Evolutionary conservation across 805 yeast species (phyloP).

Genomic region (Spathaspora boniae): DNA sequence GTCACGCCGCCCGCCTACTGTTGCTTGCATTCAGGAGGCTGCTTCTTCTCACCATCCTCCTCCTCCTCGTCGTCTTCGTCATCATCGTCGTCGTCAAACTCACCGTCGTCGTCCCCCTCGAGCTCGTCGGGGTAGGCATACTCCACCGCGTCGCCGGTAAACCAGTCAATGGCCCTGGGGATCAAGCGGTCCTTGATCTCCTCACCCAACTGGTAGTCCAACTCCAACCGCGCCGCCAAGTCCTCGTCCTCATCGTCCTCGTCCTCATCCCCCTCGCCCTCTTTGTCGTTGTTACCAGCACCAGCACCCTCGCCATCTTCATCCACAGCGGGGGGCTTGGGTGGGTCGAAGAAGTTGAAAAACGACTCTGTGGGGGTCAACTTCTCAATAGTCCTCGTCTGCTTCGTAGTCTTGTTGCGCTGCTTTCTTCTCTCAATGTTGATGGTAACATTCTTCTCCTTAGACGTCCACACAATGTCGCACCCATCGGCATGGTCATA

Average conservation of each 20-base stretch:
- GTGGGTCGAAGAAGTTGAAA: constrained; percentile 95
- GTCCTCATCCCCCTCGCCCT: constrained; percentile 42
- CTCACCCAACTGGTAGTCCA: constrained; percentile 95
- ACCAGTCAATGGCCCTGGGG: constrained; percentile 98
- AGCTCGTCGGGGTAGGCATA: constrained; percentile 56
- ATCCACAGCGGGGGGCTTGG: constrained; percentile 57
- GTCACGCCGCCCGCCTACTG: constrained; percentile 31
- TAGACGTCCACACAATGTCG: constrained; percentile 77
- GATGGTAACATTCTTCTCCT: constrained; percentile 80
- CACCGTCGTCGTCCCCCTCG: constrained; percentile 62
- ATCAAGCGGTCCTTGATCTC: constrained; percentile 92
- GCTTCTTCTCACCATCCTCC: constrained; percentile 60
- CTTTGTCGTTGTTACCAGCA: constrained; percentile 44
- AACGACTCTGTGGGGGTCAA: constrained; percentile 92
- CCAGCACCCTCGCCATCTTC: constrained; percentile 48
- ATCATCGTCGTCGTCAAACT: constrained; percentile 57
- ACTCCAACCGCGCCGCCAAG: constrained; percentile 77
- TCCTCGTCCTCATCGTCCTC: constrained; percentile 55
- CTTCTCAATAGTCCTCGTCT: constrained; percentile 93
- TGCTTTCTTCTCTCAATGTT: constrained; percentile 92
- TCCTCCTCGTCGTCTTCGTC: constrained; percentile 60
- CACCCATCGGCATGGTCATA: constrained; percentile 96
- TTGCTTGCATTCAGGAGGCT: constrained; percentile 78
- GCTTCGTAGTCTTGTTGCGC: constrained; percentile 94
- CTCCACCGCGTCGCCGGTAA: constrained; percentile 93